phyloP scores from a whole-genome alignment of 2,329 filamentous ascomycete genomes.

The Dissoconium aciculare region DNA sequence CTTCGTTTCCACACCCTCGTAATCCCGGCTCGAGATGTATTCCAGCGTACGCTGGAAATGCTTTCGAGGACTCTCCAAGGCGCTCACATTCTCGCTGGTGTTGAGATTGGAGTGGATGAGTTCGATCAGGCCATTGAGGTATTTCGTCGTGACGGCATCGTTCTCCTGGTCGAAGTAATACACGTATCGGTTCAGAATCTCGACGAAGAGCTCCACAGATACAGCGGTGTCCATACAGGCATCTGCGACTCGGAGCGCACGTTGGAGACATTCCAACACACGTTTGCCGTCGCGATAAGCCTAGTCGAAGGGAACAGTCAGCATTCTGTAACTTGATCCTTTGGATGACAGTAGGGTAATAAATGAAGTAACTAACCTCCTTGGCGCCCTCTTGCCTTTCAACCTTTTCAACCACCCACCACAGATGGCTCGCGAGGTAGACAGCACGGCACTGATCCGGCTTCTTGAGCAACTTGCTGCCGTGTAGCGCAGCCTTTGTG shows the following conservation, averaged over 20 bases:
- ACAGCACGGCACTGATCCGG: slow-evolving; percentile 95
- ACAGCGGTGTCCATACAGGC: slow-evolving; percentile 98
- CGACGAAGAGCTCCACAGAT: slow-evolving; percentile 93
- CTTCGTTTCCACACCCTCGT: slow-evolving; percentile 75
- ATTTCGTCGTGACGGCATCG: slow-evolving; percentile 95
- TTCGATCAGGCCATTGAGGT: slow-evolving; percentile 93
- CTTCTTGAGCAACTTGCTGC: slow-evolving; percentile 92
- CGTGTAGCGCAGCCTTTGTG: slow-evolving; percentile 91
- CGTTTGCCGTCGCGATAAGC: slow-evolving; percentile 95
- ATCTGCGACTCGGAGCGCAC: slow-evolving; percentile 87
- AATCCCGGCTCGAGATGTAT: slow-evolving; percentile 81
- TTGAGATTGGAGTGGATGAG: slow-evolving; percentile 92
- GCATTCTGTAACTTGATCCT: not conserved
- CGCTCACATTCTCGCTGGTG: slow-evolving; percentile 67
- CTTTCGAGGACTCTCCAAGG: slow-evolving; percentile 75
- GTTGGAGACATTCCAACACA: slow-evolving; percentile 88
- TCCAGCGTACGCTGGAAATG: slow-evolving; percentile 93
- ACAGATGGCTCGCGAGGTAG: slow-evolving; percentile 88
- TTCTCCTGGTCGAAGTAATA: slow-evolving; percentile 99
- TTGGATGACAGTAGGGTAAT: too few relatives aligned
- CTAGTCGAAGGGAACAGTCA: slow-evolving; percentile 38
- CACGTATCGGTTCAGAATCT: slow-evolving; percentile 94
- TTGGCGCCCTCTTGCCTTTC: slow-evolving; percentile 49
- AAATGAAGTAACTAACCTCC: slow-evolving; percentile 19
- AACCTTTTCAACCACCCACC: slow-evolving; percentile 84